Evolutionary conservation across 1,284 basidiomycete genomes (phyloP).

Genomic region (Abortiporus biennis): DNA sequence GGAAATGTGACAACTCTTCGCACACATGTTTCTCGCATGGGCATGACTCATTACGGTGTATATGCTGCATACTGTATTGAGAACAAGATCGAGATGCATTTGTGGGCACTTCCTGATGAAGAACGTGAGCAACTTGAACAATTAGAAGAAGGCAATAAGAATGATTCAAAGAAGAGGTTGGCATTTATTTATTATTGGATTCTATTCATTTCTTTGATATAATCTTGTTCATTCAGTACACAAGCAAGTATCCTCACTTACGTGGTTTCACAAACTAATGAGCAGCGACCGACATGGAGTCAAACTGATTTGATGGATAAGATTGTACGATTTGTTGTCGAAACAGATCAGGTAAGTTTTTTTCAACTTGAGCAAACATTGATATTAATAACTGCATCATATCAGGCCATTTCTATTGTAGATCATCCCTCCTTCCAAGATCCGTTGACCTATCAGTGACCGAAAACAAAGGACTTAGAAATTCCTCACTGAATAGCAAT

Average conservation of each 20-base stretch:
- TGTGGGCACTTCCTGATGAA: background rate
- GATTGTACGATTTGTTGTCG: background rate
- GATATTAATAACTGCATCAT: too few relatives aligned
- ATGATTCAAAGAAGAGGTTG: background rate
- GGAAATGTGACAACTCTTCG: background rate
- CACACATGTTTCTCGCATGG: background rate
- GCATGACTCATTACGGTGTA: background rate
- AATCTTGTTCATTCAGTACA: background rate
- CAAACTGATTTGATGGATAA: background rate
- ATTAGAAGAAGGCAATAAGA: too few relatives aligned
- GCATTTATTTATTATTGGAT: background rate
- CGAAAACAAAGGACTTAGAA: background rate
- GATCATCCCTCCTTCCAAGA: background rate
- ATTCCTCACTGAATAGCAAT: background rate
- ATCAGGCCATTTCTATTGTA: too few relatives aligned
- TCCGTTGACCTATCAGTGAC: background rate
- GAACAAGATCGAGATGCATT: background rate
- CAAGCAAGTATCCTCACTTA: background rate
- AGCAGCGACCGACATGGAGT: too few relatives aligned
- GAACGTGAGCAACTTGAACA: background rate
- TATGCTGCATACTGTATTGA: background rate
- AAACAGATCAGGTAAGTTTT: too few relatives aligned
- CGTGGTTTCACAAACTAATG: too few relatives aligned
- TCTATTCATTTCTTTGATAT: background rate
- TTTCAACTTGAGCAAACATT: too few relatives aligned